Base-by-base conservation (phyloP, 768 basidiomycete genomes). In the Cystofilobasidium ferigula region DNA sequence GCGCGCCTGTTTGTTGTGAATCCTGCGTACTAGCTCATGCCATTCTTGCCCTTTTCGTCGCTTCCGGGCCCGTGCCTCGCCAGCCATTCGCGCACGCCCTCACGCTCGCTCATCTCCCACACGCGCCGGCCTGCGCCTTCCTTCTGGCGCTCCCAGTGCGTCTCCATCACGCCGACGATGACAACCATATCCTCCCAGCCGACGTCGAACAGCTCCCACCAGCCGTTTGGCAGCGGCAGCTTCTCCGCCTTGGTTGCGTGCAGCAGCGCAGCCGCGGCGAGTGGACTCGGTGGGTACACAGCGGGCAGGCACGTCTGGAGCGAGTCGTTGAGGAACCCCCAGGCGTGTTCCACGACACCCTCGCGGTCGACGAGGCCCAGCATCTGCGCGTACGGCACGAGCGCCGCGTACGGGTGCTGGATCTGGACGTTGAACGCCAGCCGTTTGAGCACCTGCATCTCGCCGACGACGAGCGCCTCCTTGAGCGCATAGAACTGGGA, bases 381-480 rank as follows among this genome's bases (percentile, higher is more conserved):
- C 26, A 97, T 75, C 82, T 67, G 88, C 81, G 74, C 95, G 76
- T 99, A 98, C 77, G 95, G 97, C 71, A 98, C 86, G 63, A 97
- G 82, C 8, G 90, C 91, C 38, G 87, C 90, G 70, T 98, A 98
- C 3, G 94, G 92, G 36, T 97, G 79, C 14, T 89, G 87, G 53
- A 94, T 88, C 71, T 89, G 86, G 45, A 94, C 89, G 72, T 97
- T 88, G 78, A 98, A 99, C 1, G 89, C 94, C 14, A 99, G 81
- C 28, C 94, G 82, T 76, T 99, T 99, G 70, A 99, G 81, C 26
- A 98, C 82, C 74, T 99, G 95, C 90, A 98, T 98, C 77, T 99
- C 95, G 1, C 87, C 85, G 18, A 93, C 86, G 26, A 97, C 90
- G 57, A 97, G 79, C 9, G 88, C 86, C 73, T 99, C 95, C 73